Evolutionary conservation across 768 basidiomycete genomes (phyloP).

Genomic region (Coprinellus aureogranulatus): DNA sequence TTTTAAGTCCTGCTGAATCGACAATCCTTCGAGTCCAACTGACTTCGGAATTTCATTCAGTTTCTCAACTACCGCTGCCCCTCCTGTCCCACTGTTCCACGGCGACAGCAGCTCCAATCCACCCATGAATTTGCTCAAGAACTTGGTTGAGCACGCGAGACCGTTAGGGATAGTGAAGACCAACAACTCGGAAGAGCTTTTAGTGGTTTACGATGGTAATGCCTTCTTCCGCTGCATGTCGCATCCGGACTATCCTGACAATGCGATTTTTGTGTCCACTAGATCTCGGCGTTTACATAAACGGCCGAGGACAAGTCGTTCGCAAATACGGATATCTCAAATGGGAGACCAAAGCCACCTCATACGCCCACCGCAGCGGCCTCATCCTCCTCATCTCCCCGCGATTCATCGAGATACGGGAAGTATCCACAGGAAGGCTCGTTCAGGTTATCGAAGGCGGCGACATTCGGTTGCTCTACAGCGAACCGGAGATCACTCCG

Average conservation of each 20-base stretch:
- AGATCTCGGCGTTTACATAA: conserved; percentile 79
- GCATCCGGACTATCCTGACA: too few relatives aligned
- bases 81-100: conserved; percentile 60
- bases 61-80: conserved; percentile 38
- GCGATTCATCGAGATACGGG: conserved; percentile 74
- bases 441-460: conserved; percentile 79
- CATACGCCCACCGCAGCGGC: conserved; percentile 59
- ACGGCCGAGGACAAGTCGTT: conserved; percentile 62
- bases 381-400: conserved; percentile 72
- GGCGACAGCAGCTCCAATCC: conserved; percentile 33
- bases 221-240: too few relatives aligned
- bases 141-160: conserved; percentile 52
- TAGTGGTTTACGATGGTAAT: conserved; percentile 78
- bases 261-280: too few relatives aligned
- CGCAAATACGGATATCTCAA: conserved; percentile 64
- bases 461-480: conserved; percentile 66
- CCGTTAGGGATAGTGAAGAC: conserved; percentile 64
- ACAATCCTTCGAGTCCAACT: too few relatives aligned
- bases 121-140: conserved; percentile 53
- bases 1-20: neutral
- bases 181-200: conserved; percentile 50
- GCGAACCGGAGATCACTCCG: conserved; percentile 19
- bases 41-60: conserved; percentile 22
- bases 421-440: conserved; percentile 59
- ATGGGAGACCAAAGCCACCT: conserved; percentile 71